phyloP scores from a whole-genome alignment of 2,329 filamentous ascomycete genomes.

The Colletotrichum sublineola region DNA sequence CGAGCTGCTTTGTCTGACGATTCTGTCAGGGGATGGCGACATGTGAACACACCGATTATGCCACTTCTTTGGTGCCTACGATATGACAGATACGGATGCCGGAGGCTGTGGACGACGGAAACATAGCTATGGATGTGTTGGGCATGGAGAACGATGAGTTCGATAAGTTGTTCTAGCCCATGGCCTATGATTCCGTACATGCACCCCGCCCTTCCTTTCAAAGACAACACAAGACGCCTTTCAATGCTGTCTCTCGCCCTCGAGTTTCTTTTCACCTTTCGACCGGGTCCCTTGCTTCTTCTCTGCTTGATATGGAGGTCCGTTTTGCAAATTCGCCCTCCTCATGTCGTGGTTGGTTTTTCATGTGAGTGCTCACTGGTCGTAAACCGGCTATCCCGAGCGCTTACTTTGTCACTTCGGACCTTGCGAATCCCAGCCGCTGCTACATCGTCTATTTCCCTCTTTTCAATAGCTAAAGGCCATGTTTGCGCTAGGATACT shows the following conservation, averaged over 20 bases:
- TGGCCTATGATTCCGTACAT: not conserved
- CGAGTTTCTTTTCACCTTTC: constrained; percentile 27
- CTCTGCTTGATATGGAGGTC: constrained; percentile 30
- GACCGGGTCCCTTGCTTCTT: constrained; percentile 40
- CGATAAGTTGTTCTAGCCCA: not conserved
- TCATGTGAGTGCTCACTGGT: not conserved
- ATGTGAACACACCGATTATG: too few species aligned
- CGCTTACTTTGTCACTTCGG: constrained; percentile 55
- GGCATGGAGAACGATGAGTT: too few species aligned
- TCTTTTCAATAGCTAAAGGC: constrained; percentile 31
- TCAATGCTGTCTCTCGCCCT: constrained; percentile 41
- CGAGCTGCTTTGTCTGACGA: too few species aligned
- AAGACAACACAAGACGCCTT: not conserved
- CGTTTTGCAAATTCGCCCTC: constrained; percentile 41
- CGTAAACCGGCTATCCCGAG: not conserved
- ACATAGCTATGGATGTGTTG: too few species aligned
- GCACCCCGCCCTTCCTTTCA: not conserved
- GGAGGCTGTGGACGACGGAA: too few species aligned
- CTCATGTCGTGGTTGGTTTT: constrained; percentile 8
- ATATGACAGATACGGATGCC: too few species aligned
- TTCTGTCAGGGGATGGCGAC: too few species aligned
- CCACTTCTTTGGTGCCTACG: too few species aligned
- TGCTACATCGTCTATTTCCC: constrained; percentile 59
- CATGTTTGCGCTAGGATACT: not conserved
- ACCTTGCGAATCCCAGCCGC: constrained; percentile 58